Evolutionary conservation across 495 filamentous ascomycete species (phyloP).

Genomic region (Gamarada debralockiae): DNA sequence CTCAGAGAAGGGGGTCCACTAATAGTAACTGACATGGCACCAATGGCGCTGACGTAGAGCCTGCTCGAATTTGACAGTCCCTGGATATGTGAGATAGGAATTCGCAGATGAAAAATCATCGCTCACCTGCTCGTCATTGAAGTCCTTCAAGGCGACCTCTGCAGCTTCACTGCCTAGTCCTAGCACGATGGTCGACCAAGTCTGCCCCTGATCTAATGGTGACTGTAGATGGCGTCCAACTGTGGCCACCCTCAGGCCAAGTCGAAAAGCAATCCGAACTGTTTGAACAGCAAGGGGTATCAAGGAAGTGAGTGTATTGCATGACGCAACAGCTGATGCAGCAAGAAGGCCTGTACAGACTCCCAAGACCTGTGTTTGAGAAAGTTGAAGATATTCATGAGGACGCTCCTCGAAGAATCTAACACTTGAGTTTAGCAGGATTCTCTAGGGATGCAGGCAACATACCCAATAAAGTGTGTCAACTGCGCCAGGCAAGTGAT

Average conservation of each 20-base stretch:
- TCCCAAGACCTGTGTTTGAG: constrained; percentile 50
- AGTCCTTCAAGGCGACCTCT: constrained; percentile 37
- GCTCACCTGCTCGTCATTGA: constrained; percentile 48
- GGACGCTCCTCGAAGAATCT: constrained; percentile 44
- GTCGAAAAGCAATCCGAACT: constrained; percentile 58
- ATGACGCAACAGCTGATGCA: constrained; percentile 65
- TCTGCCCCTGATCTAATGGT: constrained; percentile 44
- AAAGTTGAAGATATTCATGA: constrained; percentile 38
- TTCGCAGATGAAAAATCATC: not conserved
- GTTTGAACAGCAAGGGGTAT: constrained; percentile 58
- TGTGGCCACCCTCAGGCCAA: constrained; percentile 55
- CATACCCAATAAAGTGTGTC: constrained; percentile 74
- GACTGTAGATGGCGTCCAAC: constrained; percentile 47
- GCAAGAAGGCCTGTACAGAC: constrained; percentile 76
- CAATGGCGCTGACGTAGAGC: constrained; percentile 72
- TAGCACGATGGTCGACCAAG: constrained; percentile 54
- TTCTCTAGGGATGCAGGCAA: not conserved
- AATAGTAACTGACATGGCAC: constrained; percentile 65
- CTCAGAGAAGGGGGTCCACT: constrained; percentile 70
- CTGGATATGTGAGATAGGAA: constrained; percentile 28
- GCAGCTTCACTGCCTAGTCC: constrained; percentile 41
- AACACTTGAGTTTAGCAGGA: constrained; percentile 20
- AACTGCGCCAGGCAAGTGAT: constrained; percentile 69
- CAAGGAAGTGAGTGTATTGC: constrained; percentile 61
- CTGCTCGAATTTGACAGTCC: constrained; percentile 53